Conservation (phyloP, 768 basidiomycete genomes). For the Leccinum longicurvipes region DNA sequence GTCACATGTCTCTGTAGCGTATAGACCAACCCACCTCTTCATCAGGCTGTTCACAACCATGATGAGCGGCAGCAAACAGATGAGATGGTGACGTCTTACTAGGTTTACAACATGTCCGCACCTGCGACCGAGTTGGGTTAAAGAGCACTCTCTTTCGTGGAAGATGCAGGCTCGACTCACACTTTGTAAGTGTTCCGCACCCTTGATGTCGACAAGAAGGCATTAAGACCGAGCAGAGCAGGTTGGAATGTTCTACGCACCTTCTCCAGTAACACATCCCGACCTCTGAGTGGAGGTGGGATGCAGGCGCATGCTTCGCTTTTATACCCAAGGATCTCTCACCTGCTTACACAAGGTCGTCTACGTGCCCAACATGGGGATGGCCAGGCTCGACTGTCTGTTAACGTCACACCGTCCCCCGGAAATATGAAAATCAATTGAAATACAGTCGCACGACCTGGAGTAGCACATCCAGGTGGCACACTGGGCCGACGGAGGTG, state of each 20-base stretch:
- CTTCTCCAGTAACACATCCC: constrained; percentile 60
- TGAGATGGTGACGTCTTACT: constrained; percentile 31
- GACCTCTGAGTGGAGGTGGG: constrained; percentile 7
- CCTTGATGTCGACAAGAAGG: constrained; percentile 30
- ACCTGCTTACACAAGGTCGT: constrained; percentile 29
- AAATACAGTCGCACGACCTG: constrained; percentile 28
- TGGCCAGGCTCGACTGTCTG: constrained; percentile 13
- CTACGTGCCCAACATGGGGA: constrained; percentile 25
- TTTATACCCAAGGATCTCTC: constrained; percentile 30
- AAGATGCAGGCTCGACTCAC: constrained; percentile 32
- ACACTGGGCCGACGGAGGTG: constrained; percentile 6
- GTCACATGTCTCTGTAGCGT: constrained; percentile 1
- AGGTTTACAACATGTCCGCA: constrained; percentile 53
- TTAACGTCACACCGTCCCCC: constrained; percentile 29
- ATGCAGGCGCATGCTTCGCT: constrained; percentile 10
- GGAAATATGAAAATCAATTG: constrained; percentile 26
- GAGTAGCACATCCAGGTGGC: constrained; percentile 21
- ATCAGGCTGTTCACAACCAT: constrained; percentile 42
- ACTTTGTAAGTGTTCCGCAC: constrained; percentile 53
- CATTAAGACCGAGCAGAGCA: constrained; percentile 17
- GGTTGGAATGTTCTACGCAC: constrained; percentile 34
- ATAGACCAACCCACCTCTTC: constrained; percentile 43
- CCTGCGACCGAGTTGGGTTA: constrained; percentile 28
- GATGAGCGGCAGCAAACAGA: constrained; percentile 7
- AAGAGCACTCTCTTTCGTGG: not conserved